These are phyloP conservation scores for Kazachstania psychrophila DNA, from an alignment of 805 yeast genomes.

Conservation along the genomic window DNA sequence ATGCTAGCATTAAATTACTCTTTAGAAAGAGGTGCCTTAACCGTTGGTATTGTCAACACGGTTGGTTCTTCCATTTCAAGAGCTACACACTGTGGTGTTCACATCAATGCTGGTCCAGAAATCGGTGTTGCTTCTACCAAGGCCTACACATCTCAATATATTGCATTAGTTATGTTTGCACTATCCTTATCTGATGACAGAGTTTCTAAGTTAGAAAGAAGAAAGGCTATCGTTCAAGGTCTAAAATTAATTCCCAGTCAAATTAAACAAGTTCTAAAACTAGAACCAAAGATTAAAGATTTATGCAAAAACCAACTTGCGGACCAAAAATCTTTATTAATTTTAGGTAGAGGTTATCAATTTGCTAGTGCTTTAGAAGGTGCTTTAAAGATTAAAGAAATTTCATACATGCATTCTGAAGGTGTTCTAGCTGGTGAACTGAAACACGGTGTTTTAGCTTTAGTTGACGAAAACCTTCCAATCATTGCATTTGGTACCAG, in stretches of 20 bases:
- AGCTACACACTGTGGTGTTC: constrained; percentile 98
- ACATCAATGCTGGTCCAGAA: constrained; percentile 98
- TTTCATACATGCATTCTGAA: constrained; percentile 97
- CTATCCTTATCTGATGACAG: constrained; percentile 89
- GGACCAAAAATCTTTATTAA: constrained; percentile 74
- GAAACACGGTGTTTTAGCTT: constrained; percentile 95
- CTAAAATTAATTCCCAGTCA: constrained; percentile 76
- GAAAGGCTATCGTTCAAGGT: constrained; percentile 78
- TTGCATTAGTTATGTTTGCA: constrained; percentile 95
- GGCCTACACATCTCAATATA: constrained; percentile 96
- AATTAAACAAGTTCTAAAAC: constrained; percentile 63
- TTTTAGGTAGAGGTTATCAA: constrained; percentile 96
- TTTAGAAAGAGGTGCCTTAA: constrained; percentile 92
- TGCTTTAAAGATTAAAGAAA: constrained; percentile 95
- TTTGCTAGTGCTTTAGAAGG: constrained; percentile 97
- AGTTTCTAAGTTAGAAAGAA: constrained; percentile 65
- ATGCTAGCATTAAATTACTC: constrained; percentile 92
- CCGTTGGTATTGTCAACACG: constrained; percentile 94
- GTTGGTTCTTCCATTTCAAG: constrained; percentile 97
- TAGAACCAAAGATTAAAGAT: constrained; percentile 64
- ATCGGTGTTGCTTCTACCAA: constrained; percentile 99
- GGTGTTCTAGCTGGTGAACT: constrained; percentile 99
- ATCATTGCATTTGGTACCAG: constrained; percentile 93
- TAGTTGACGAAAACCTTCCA: constrained; percentile 89
- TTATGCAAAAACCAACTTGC: constrained; percentile 67